phyloP scores from a whole-genome alignment of 345 rosid genomes.

The Eucalyptus pauciflora region DNA sequence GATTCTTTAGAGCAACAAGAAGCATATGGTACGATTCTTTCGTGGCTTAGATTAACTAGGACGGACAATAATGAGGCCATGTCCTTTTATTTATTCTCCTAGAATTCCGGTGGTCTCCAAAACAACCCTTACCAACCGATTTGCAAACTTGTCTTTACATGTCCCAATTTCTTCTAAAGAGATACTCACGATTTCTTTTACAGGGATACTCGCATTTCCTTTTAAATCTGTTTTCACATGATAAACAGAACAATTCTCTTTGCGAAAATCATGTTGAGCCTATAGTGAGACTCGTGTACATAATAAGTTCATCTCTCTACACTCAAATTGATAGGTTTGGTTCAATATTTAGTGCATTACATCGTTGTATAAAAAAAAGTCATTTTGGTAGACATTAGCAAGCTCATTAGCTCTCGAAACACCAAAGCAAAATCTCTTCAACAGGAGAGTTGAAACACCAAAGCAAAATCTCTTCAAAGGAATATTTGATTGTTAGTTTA shows the following conservation, averaged over 20 bases:
- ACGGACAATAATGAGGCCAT: not conserved
- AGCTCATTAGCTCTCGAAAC: not conserved
- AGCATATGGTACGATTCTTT: not conserved
- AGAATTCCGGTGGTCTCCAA: not conserved
- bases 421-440: not conserved
- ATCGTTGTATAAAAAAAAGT: not conserved
- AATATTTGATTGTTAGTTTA: not conserved
- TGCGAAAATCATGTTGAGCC: not conserved
- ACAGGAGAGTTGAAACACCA: not conserved
- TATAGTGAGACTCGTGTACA: not conserved
- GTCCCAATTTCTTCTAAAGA: not conserved
- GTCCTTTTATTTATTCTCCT: not conserved
- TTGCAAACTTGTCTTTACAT: not conserved
- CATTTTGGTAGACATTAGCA: not conserved
- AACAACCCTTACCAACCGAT: not conserved
- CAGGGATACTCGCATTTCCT: not conserved
- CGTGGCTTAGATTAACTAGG: not conserved
- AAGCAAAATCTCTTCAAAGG: not conserved
- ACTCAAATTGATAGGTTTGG: not conserved
- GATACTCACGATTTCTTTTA: not conserved
- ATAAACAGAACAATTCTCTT: not conserved
- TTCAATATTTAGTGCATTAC: not conserved
- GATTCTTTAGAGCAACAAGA: not conserved
- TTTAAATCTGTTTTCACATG: not conserved
- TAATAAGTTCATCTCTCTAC: not conserved